Conservation (phyloP, 2,329 filamentous ascomycete species). For the Tolypocladium ovalisporum region DNA sequence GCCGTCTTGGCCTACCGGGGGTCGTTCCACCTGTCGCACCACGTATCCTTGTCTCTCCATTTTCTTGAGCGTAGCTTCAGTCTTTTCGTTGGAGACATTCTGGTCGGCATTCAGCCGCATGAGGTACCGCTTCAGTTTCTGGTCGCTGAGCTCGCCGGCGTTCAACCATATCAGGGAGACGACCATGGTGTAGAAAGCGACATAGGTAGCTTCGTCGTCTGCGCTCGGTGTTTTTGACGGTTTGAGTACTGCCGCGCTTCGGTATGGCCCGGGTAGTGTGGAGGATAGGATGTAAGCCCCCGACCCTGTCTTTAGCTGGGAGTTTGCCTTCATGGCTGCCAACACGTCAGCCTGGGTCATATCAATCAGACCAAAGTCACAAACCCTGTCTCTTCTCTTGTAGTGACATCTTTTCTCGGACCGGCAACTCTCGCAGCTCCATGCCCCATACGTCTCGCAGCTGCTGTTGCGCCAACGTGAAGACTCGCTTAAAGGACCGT, state of each 20-base stretch:
- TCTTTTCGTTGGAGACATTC: slow-evolving; percentile 64
- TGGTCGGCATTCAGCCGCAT: slow-evolving; percentile 63
- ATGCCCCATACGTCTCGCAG: slow-evolving; percentile 75
- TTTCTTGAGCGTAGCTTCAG: slow-evolving; percentile 60
- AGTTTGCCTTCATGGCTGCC: slow-evolving; percentile 31
- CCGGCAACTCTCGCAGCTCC: slow-evolving; percentile 76
- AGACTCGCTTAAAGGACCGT: slow-evolving; percentile 65
- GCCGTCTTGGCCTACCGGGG: slow-evolving; percentile 41
- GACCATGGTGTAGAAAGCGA: slow-evolving; percentile 69
- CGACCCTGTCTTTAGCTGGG: slow-evolving; percentile 43
- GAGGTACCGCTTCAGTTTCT: slow-evolving; percentile 68
- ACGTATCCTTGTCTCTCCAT: slow-evolving; percentile 80
- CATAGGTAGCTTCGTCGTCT: slow-evolving; percentile 66
- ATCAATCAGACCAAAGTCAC: not conserved
- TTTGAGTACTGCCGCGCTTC: slow-evolving; percentile 52
- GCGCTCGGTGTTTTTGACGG: slow-evolving; percentile 56
- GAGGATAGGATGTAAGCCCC: slow-evolving; percentile 71
- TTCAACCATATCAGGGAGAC: slow-evolving; percentile 67
- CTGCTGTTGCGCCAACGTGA: slow-evolving; percentile 63
- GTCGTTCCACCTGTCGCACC: slow-evolving; percentile 57
- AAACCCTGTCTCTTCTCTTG: slow-evolving; percentile 65
- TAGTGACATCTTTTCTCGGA: slow-evolving; percentile 69
- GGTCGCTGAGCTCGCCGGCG: slow-evolving; percentile 63
- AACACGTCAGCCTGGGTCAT: slow-evolving; percentile 4
- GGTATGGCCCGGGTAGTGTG: slow-evolving; percentile 57